Evolutionary conservation across 2,329 filamentous ascomycete genomes (phyloP), one percentile per base, ranked within the genome.

Genomic region (Nemania diffusa): DNA sequence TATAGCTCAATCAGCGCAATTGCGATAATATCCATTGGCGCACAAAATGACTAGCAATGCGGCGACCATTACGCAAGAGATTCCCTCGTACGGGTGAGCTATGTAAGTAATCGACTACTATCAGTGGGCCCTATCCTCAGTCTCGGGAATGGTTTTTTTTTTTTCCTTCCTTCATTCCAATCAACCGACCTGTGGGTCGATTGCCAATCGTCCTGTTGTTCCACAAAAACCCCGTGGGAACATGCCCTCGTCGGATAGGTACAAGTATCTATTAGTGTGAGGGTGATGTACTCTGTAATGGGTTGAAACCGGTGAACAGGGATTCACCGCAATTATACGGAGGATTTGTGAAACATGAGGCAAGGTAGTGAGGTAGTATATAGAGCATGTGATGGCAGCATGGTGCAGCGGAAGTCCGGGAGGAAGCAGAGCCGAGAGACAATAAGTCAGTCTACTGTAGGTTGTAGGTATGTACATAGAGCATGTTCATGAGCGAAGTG

Each of bases 301-400:
- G n/a, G 37, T 66, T 26, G 27, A 67, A 53, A 59, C 59, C 64
- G 59, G 64, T 63, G 55, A 59, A 24, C 64, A 53, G 26, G 59
- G 55, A 59, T 55, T 55, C 15, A 44, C 37, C 46, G 37, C 52
- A 52, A 46, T 57, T 24, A 17, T 24, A n/a, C 22, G 24, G n/a
- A 40, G 24, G 34, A 7, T 40, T 32, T 20, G 46, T 62, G 29
- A 55, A 57, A 66, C 64, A 50, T 20, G 46, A 52, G 34, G 40
- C 13, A 20, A n/a, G 17, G 40, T 15, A 44, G 40, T 17, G 40
- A 17, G 37, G 15, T 11, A 40, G 6, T 40, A 9, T 40, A 40
- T 40, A 32, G 29, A 48, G 29, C 20, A 32, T 11, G 29, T 32
- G 55, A 57, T 13, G 15, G 24, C 44, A 42, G 40, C 50, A 65